These are phyloP conservation scores for Sclerotinia trifoliorum DNA, from an alignment of 2,329 filamentous ascomycete genomes.

Conservation along the genomic window DNA sequence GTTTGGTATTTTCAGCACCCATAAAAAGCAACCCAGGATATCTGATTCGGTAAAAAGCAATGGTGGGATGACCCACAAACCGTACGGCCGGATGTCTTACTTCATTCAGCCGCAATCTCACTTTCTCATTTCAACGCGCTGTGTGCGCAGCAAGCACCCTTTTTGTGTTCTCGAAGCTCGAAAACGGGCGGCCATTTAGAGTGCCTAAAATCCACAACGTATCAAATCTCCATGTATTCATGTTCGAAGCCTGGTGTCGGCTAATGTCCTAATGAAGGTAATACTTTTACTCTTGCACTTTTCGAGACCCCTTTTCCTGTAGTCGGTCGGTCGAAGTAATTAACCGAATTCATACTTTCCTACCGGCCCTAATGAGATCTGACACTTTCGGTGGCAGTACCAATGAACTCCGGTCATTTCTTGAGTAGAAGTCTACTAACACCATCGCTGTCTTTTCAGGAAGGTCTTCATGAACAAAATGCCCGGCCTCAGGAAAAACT, in stretches of 20 bases:
- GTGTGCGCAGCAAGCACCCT: conserved; percentile 1
- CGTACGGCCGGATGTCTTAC: background rate
- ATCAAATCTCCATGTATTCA: background rate
- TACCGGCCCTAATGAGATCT: conserved; percentile 63
- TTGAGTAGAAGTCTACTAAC: conserved; percentile 84
- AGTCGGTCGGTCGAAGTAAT: background rate
- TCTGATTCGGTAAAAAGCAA: background rate
- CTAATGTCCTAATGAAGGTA: background rate
- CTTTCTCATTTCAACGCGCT: background rate
- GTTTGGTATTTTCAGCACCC: background rate
- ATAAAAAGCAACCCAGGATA: background rate
- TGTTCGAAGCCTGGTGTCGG: background rate
- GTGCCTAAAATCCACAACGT: background rate
- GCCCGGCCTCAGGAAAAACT: conserved; percentile 90
- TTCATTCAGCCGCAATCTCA: conserved; percentile 7
- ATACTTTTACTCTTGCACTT: background rate
- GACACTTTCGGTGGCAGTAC: conserved; percentile 91
- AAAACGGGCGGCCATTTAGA: background rate
- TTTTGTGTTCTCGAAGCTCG: background rate
- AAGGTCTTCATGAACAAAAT: conserved; percentile 95
- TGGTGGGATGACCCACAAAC: conserved; percentile 7
- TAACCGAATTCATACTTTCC: conserved; percentile 47
- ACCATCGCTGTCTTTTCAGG: conserved; percentile 85
- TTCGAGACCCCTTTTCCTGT: background rate
- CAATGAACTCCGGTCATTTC: conserved; percentile 82